These are phyloP conservation scores for Nicotiana rustica DNA, from an alignment of 305 asterid species.

Conservation along the genomic window DNA sequence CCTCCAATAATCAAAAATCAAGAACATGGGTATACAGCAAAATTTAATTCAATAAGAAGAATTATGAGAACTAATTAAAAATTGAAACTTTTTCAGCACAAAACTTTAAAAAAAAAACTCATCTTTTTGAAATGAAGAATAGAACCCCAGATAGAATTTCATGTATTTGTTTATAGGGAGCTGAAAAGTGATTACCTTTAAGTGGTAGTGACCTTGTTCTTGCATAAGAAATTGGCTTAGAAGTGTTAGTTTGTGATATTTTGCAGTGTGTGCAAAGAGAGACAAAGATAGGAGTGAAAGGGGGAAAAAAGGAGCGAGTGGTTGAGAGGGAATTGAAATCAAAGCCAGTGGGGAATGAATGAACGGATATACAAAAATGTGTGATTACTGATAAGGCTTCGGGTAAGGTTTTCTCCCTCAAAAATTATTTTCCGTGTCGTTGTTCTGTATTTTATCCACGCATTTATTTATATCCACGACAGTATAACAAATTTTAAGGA, in stretches of 20 bases:
- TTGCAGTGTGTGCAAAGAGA: neutral
- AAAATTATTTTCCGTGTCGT: neutral
- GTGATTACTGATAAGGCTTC: conserved; percentile 66
- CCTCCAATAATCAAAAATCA: conserved; percentile 30
- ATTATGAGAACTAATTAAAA: conserved; percentile 27
- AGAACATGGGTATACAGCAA: conserved; percentile 36
- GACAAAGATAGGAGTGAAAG: conserved; percentile 15
- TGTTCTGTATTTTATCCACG: neutral
- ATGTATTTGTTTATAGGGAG: conserved; percentile 1
- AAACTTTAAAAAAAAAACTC: neutral
- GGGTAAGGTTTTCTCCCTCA: conserved; percentile 42
- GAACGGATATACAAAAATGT: conserved; percentile 34
- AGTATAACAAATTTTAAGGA: neutral
- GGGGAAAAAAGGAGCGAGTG: conserved; percentile 41
- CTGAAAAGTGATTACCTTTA: conserved; percentile 40
- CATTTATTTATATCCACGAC: neutral
- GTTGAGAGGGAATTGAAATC: conserved; percentile 43
- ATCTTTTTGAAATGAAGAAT: conserved; percentile 6
- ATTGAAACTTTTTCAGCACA: neutral
- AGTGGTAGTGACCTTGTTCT: conserved; percentile 26
- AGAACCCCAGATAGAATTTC: conserved; percentile 24
- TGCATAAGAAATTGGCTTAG: neutral
- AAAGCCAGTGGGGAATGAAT: neutral
- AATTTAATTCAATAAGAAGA: conserved; percentile 34
- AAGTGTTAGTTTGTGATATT: neutral